These are phyloP conservation scores for Paraphaeosphaeria sporulosa DNA, from an alignment of 2,329 filamentous ascomycete genomes.

Conservation along the genomic window DNA sequence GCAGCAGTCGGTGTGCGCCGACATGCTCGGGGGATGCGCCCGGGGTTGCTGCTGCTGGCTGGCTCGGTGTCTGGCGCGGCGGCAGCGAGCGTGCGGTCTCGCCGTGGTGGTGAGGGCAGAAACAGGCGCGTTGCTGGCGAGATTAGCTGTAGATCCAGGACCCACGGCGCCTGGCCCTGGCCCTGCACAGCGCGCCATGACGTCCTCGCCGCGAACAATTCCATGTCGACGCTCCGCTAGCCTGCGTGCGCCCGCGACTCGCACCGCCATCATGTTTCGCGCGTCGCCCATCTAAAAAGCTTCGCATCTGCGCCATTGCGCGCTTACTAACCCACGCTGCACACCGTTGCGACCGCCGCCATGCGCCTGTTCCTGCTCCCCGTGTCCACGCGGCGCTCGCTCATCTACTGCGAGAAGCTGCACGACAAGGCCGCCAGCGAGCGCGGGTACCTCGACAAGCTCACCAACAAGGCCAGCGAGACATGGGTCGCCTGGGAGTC, in stretches of 20 bases:
- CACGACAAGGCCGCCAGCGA: slow-evolving; percentile 58
- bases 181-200: slow-evolving; percentile 16
- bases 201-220: slow-evolving; percentile 13
- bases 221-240: slow-evolving; percentile 1
- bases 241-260: neutral
- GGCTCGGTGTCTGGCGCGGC: neutral
- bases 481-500: slow-evolving; percentile 90
- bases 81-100: neutral
- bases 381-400: slow-evolving; percentile 86
- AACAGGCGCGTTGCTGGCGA: slow-evolving; percentile 3
- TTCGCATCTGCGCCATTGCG: slow-evolving; percentile 21
- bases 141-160: slow-evolving; percentile 2
- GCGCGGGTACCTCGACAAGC: slow-evolving; percentile 71
- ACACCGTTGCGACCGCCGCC: slow-evolving; percentile 15
- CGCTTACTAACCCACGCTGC: slow-evolving; percentile 19
- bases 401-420: slow-evolving; percentile 89
- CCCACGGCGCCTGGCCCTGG: neutral
- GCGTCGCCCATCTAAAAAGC: slow-evolving; percentile 21
- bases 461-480: slow-evolving; percentile 73
- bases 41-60: neutral
- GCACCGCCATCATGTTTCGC: slow-evolving; percentile 29
- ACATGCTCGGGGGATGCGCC: slow-evolving; percentile 26
- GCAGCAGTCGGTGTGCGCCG: slow-evolving; percentile 29
- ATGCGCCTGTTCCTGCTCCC: slow-evolving; percentile 97
- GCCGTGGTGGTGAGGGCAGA: neutral